These are phyloP conservation scores for Pisolithus albus DNA, from an alignment of 768 basidiomycete genomes.

Conservation along the genomic window DNA sequence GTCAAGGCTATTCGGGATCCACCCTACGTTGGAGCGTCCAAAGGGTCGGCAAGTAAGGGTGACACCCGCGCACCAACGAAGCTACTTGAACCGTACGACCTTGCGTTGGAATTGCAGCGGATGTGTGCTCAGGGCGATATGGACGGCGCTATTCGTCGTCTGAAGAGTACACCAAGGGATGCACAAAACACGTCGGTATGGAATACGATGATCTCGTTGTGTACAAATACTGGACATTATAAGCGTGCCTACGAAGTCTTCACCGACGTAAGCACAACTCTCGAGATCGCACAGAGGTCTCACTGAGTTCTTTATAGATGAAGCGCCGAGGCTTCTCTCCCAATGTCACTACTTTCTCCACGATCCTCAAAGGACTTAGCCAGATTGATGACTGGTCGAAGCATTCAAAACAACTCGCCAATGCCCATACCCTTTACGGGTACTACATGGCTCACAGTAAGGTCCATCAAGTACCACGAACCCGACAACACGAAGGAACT, in stretches of 20 bases:
- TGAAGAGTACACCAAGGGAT: constrained; percentile 65
- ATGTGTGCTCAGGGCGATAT: constrained; percentile 49
- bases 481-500: constrained; percentile 42
- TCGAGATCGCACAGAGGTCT: constrained; percentile 10
- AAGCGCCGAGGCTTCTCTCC: constrained; percentile 76
- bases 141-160: constrained; percentile 55
- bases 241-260: constrained; percentile 61
- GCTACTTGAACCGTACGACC: constrained; percentile 56
- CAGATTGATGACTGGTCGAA: constrained; percentile 55
- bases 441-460: constrained; percentile 46
- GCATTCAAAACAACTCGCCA: constrained; percentile 53
- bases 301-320: constrained; percentile 46
- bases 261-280: constrained; percentile 48
- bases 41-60: constrained; percentile 6
- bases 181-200: constrained; percentile 72
- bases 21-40: constrained; percentile 13
- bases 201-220: constrained; percentile 71
- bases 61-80: constrained; percentile 5
- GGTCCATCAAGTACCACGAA: constrained; percentile 42
- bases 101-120: constrained; percentile 52
- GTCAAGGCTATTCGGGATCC: not conserved
- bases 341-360: constrained; percentile 58
- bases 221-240: constrained; percentile 49
- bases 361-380: constrained; percentile 59
- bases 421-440: constrained; percentile 56